Conservation (phyloP, 345 rosid species). For the Syzygium jambos region DNA sequence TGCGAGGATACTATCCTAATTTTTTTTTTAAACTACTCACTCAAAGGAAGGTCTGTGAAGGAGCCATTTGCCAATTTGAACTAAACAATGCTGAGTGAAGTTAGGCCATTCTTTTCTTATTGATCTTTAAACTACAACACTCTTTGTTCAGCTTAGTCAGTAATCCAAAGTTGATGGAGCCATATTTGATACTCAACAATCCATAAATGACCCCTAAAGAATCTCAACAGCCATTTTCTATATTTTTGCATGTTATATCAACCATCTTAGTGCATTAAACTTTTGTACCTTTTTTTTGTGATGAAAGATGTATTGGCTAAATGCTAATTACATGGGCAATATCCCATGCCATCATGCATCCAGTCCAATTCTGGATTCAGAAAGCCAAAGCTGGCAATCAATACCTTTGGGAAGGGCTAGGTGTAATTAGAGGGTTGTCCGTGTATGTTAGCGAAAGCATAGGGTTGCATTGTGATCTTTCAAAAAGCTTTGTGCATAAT, state of each 20-base stretch:
- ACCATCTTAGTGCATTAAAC: background rate
- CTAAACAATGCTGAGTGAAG: background rate
- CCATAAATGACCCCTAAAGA: background rate
- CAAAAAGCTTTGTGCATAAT: background rate
- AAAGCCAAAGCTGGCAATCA: background rate
- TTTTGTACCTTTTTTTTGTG: background rate
- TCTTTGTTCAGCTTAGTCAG: background rate
- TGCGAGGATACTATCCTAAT: background rate
- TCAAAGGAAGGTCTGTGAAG: background rate
- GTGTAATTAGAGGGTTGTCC: background rate
- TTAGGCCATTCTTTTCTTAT: background rate
- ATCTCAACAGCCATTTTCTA: background rate
- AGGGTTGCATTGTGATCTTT: background rate
- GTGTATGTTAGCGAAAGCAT: background rate
- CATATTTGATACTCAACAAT: background rate
- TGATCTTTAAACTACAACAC: background rate
- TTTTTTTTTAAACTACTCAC: background rate
- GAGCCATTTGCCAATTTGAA: background rate
- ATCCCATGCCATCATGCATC: background rate
- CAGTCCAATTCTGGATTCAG: background rate
- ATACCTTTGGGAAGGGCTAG: background rate
- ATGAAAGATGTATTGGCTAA: background rate
- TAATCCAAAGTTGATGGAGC: background rate
- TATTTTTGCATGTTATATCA: background rate
- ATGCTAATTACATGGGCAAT: background rate